Evolutionary conservation across 2,329 filamentous ascomycete genomes (phyloP).

Genomic region (Acarospora socialis): DNA sequence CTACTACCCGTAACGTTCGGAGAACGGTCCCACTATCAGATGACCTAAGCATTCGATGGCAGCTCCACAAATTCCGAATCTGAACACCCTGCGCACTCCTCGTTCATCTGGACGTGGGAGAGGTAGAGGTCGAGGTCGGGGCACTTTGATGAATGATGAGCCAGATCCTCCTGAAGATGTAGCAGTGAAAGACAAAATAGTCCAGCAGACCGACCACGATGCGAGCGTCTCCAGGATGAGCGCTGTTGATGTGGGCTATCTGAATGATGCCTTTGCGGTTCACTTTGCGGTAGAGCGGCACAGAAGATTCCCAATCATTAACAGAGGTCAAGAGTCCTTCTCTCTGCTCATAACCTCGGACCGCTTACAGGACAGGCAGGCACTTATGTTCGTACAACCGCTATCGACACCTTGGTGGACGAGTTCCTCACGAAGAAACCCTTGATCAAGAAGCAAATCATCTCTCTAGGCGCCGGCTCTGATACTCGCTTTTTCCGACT

Average conservation of each 20-base stretch:
- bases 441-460: conserved; percentile 50
- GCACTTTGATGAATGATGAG: conserved; percentile 18
- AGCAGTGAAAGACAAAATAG: conserved; percentile 49
- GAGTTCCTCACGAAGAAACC: conserved; percentile 46
- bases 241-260: conserved; percentile 71
- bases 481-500: conserved; percentile 80
- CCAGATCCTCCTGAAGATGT: conserved; percentile 13
- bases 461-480: conserved; percentile 85
- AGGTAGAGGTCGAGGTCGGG: conserved; percentile 32
- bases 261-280: conserved; percentile 65
- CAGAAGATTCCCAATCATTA: conserved; percentile 77
- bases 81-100: conserved; percentile 43
- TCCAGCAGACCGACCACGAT: conserved; percentile 85
- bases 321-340: conserved; percentile 52
- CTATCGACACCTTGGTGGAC: conserved; percentile 63
- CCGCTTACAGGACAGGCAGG: conserved; percentile 35
- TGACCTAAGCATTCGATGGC: too few relatives aligned
- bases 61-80: conserved; percentile 62
- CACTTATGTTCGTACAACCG: conserved; percentile 80
- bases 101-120: conserved; percentile 34
- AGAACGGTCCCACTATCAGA: too few relatives aligned
- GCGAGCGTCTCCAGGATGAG: conserved; percentile 80
- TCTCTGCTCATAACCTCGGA: background rate
- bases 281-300: conserved; percentile 46
- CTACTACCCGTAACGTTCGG: too few relatives aligned